Evolutionary conservation across 2,329 filamentous ascomycete species (phyloP), one percentile per base, ranked within the genome.

Genomic region (Venturia asperata): DNA sequence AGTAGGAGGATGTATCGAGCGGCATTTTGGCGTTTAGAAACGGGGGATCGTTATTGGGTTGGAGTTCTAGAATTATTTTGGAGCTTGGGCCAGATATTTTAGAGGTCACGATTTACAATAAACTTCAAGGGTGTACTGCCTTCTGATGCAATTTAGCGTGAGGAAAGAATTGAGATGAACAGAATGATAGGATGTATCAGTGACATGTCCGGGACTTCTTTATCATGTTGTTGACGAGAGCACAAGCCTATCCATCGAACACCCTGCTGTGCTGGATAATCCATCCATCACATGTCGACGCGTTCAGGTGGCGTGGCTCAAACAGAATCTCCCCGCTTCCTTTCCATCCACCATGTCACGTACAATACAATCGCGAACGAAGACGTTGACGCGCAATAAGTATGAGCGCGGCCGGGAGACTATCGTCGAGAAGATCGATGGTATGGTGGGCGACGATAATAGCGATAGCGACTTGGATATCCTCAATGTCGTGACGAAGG

Each of bases 1-100:
- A 86, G 81, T 97, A 97, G 63, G 90, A 92, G 15, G 91, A 93
- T 9, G 92, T 96, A 78, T 97, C 93, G 75, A 97, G 90, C 66
- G 93, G 92, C 93, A 97, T 97, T 70, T 69, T 27, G 15, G 52
- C 37, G 30, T 19, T 30, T 17, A 17, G 15, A n/a, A 37, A 15
- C 37, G 30, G 49, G 30, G 5, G 13, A 19, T 7, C 2, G 13
- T 34, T 15, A 34, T 30, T 27, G 17, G 13, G 30, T 34, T 37
- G 30, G 27, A n/a, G 15, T 56, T 55, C 24, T 13, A 1, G 24
- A 56, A 56, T 34, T 37, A 37, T 56, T 56, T 49, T 56, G 52
- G 52, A 56, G 52, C 52, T 56, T 56, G 52, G 52, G 52, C 52
- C 27, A 56, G 27, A 56, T 49, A 56, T 15, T 37, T 37, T 56